Evolutionary conservation across 208 protist species (phyloP), one percentile per base, ranked within the genome.

Genomic region (Kentomonas sorsogonicus): DNA sequence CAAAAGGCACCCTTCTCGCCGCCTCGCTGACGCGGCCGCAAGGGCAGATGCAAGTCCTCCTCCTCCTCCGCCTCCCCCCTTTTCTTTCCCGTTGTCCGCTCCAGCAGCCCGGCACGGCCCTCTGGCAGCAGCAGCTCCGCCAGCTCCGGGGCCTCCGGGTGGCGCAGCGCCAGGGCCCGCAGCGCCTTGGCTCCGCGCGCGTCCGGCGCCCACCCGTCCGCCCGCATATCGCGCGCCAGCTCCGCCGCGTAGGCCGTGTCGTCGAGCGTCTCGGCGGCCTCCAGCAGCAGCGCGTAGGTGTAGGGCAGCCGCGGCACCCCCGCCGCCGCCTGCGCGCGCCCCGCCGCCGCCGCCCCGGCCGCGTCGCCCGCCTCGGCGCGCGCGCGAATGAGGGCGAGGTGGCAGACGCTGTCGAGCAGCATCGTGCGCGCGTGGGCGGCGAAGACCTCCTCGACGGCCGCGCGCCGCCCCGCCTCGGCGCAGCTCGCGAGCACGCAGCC

Each of bases 401-500:
- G 79, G 63, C 85, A 89, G 4, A 89, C 55, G 38, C 81, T 89
- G 60, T 92, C 85, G 10, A 92, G 69, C 33, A 79, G 66, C 76
- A 92, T 81, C 45, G 72, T 84, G 5, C 38, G 38, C 18, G 55
- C 46, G 57, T 80, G 89, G 9, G 59, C 41, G 2, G 55, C 36
- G 46, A 93, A 89, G 20, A 89, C 54, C 18, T 70, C 43, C 54
- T 86, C 79, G 29, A 84, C 82, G 29, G 71, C 68, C 0, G 26
- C 43, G 25, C 53, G 64, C 31, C 66, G 56, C 36, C 57, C 50
- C 0, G 72, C 79, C 29, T 89, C 81, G 4, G 74, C 72, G 44
- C 81, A 89, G 18, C 77, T 61, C 0, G 77, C 86, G 38, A 93
- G 29, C 9, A 74, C 72, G 53, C 72, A 81, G 25, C 77, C 77